phyloP scores from a whole-genome alignment of 1,284 basidiomycete genomes.

The Microbotryum lychnidis-dioicae region DNA sequence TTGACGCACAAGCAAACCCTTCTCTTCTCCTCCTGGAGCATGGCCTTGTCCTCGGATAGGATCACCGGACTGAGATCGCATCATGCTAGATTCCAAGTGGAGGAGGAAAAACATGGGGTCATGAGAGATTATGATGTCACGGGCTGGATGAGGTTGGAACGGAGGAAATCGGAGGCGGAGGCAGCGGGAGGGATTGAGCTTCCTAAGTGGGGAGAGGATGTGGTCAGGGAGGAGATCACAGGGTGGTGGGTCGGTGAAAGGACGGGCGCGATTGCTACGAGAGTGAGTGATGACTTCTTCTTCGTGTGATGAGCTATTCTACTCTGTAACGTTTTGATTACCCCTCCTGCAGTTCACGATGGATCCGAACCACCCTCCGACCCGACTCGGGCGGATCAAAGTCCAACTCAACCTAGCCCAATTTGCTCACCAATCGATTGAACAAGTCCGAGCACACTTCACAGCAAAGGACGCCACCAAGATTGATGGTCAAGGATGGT shows the following conservation, averaged over 20 bases:
- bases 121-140: not conserved
- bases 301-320: too few relatives aligned
- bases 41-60: slow-evolving; percentile 11
- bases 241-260: slow-evolving; percentile 24
- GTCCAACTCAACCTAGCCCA: slow-evolving; percentile 17
- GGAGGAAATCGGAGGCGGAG: not conserved
- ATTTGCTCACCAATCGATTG: not conserved
- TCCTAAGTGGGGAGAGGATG: slow-evolving; percentile 5
- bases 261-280: slow-evolving; percentile 12
- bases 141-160: not conserved
- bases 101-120: not conserved
- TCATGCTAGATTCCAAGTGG: slow-evolving; percentile 2
- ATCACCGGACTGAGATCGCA: slow-evolving; percentile 16
- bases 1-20: slow-evolving; percentile 21
- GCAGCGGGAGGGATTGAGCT: too few relatives aligned
- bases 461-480: not conserved
- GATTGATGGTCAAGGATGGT: slow-evolving; percentile 12
- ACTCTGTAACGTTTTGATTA: too few relatives aligned
- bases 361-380: not conserved
- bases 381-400: not conserved
- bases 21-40: slow-evolving; percentile 20
- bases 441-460: not conserved
- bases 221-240: slow-evolving; percentile 3
- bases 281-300: not conserved
- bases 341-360: slow-evolving; percentile 13